Conservation (phyloP, 2,329 filamentous ascomycete genomes). For the Trichoderma gracile region DNA sequence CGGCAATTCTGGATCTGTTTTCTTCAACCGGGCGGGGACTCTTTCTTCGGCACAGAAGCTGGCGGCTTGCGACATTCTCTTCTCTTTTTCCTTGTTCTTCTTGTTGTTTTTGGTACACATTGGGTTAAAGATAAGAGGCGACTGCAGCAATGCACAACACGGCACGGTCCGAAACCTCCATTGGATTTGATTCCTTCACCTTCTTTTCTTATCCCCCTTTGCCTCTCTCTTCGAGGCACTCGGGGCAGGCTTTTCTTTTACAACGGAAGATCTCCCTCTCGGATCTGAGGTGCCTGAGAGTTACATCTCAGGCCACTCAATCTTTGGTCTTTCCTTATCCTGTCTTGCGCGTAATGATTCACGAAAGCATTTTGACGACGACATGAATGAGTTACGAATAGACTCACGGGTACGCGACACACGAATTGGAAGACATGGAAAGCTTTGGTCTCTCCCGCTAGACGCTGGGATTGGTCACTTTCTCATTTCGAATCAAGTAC, state of each 20-base stretch:
- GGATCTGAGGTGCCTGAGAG: slow-evolving; percentile 21
- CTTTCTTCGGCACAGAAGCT: slow-evolving; percentile 40
- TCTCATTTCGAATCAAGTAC: slow-evolving; percentile 35
- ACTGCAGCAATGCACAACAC: slow-evolving; percentile 64
- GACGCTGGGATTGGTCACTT: slow-evolving; percentile 36
- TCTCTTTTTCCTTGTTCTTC: slow-evolving; percentile 34
- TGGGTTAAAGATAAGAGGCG: slow-evolving; percentile 56
- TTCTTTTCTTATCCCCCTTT: slow-evolving; percentile 34
- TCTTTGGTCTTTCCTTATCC: slow-evolving; percentile 44
- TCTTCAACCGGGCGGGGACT: slow-evolving; percentile 49
- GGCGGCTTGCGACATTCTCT: slow-evolving; percentile 46
- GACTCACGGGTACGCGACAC: slow-evolving; percentile 32
- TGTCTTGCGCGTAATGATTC: slow-evolving; percentile 50
- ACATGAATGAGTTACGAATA: slow-evolving; percentile 39
- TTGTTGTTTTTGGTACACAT: slow-evolving; percentile 29
- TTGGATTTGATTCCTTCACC: slow-evolving; percentile 44
- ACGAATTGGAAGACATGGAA: slow-evolving; percentile 37
- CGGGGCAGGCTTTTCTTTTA: slow-evolving; percentile 34
- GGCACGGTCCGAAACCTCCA: slow-evolving; percentile 49
- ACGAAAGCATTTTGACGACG: slow-evolving; percentile 45
- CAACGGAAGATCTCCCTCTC: slow-evolving; percentile 31
- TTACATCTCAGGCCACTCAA: slow-evolving; percentile 34
- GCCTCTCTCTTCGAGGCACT: slow-evolving; percentile 33
- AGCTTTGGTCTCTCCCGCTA: slow-evolving; percentile 36
- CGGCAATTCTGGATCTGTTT: slow-evolving; percentile 56